phyloP scores from a whole-genome alignment of 1,284 basidiomycete genomes.

The Apiotrichum gamsii region DNA sequence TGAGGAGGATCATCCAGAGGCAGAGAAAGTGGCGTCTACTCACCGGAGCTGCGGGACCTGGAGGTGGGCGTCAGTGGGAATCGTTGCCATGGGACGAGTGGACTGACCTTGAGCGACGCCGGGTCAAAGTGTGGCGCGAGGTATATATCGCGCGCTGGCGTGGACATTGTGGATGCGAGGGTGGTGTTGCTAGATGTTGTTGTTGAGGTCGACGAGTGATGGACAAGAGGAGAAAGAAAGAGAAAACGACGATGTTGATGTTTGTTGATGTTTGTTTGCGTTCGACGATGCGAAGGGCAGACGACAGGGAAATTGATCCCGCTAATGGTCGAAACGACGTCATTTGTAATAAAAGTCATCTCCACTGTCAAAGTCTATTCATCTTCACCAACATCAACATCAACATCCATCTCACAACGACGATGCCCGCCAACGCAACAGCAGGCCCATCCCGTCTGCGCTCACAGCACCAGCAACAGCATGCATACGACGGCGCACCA shows the following conservation, averaged over 20 bases:
- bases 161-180: slow-evolving; percentile 26
- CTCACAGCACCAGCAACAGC: too few relatives aligned
- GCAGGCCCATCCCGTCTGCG: slow-evolving; percentile 6
- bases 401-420: not conserved
- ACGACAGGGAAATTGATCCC: slow-evolving; percentile 5
- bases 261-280: slow-evolving; percentile 6
- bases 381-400: not conserved
- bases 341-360: not conserved
- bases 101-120: slow-evolving; percentile 54
- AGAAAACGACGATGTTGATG: not conserved
- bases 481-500: not conserved
- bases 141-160: slow-evolving; percentile 52
- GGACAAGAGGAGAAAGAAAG: not conserved
- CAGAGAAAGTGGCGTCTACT: not conserved
- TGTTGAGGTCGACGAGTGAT: slow-evolving; percentile 9
- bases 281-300: too few relatives aligned
- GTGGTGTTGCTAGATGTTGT: too few relatives aligned
- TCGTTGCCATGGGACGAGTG: not conserved
- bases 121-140: slow-evolving; percentile 80
- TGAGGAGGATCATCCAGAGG: not conserved
- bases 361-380: not conserved
- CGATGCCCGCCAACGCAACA: not conserved
- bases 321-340: not conserved
- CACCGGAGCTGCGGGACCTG: slow-evolving; percentile 47
- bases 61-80: not conserved